A percentile compares a stretch with the other conserved stretches of the same genome.
Evolutionary conservation across 208 protist species (phyloP).

Genomic region (Acanthamoeba castellanii): DNA sequence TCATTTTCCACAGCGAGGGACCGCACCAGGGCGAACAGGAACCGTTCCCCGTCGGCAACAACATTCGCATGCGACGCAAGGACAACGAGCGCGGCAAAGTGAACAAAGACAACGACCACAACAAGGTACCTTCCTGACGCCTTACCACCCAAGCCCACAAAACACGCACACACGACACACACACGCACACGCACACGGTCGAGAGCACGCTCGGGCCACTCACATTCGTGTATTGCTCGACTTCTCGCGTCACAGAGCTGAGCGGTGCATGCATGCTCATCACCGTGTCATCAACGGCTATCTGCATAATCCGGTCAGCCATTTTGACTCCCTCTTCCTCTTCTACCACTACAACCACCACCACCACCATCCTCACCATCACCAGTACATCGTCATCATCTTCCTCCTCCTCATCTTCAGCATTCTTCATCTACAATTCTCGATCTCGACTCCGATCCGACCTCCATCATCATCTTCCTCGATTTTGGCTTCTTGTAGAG

Average conservation of each 20-base stretch:
- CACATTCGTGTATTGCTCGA: neutral
- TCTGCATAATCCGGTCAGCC: neutral
- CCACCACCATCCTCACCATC: neutral
- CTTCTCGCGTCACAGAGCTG: neutral
- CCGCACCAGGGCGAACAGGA: conserved; percentile 51
- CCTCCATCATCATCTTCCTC: neutral
- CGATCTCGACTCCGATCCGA: neutral
- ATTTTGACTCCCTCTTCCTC: neutral
- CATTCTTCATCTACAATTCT: neutral
- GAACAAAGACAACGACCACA: conserved; percentile 5
- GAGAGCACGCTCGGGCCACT: too few relatives aligned
- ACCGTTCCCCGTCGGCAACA: conserved; percentile 60
- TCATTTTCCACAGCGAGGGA: conserved; percentile 71
- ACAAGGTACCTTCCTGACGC: neutral
- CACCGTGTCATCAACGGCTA: neutral
- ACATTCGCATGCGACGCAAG: conserved; percentile 44
- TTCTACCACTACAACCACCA: neutral
- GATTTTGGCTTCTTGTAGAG: conserved; percentile 31
- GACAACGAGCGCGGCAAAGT: conserved; percentile 36
- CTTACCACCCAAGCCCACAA: too few relatives aligned
- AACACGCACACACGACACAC: neutral
- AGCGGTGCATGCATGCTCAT: conserved; percentile 10
- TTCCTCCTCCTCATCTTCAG: neutral
- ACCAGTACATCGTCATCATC: neutral
- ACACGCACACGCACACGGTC: neutral